phyloP scores from a whole-genome alignment of 2,329 filamentous ascomycete genomes.

The Diaporthe destruens region DNA sequence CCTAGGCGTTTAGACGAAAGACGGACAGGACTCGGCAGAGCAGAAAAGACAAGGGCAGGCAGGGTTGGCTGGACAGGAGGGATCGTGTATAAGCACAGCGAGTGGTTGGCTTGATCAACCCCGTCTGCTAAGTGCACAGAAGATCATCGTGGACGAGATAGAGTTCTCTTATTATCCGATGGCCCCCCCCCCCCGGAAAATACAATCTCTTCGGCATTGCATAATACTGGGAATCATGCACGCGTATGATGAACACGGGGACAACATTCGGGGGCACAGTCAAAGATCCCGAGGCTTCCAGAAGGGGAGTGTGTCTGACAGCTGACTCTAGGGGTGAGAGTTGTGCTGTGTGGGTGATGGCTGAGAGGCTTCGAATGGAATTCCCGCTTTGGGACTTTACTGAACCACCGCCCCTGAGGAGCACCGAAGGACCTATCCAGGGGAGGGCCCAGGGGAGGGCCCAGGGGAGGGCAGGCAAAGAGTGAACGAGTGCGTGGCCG shows the following conservation, averaged over 20 bases:
- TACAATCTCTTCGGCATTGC: slow-evolving; percentile 9
- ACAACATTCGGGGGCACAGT: neutral
- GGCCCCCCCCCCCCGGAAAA: neutral
- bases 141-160: neutral
- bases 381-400: neutral
- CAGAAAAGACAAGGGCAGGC: neutral
- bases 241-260: slow-evolving; percentile 16
- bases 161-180: slow-evolving; percentile 1
- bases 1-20: neutral
- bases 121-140: neutral
- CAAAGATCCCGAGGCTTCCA: slow-evolving; percentile 12
- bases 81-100: neutral
- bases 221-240: slow-evolving; percentile 24
- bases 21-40: neutral
- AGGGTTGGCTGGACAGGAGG: neutral
- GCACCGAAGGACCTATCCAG: neutral
- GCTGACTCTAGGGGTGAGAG: neutral
- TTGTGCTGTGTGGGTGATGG: neutral
- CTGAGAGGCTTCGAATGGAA: slow-evolving; percentile 26
- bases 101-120: neutral
- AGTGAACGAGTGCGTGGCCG: slow-evolving; percentile 1
- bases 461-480: neutral
- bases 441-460: no score
- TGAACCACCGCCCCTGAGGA: neutral
- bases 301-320: neutral